Percentiles rank a stretch among this genome's conserved stretches.
Evolutionary conservation across 2,329 filamentous ascomycete genomes (phyloP).

Genomic region (Fusarium chuoi): DNA sequence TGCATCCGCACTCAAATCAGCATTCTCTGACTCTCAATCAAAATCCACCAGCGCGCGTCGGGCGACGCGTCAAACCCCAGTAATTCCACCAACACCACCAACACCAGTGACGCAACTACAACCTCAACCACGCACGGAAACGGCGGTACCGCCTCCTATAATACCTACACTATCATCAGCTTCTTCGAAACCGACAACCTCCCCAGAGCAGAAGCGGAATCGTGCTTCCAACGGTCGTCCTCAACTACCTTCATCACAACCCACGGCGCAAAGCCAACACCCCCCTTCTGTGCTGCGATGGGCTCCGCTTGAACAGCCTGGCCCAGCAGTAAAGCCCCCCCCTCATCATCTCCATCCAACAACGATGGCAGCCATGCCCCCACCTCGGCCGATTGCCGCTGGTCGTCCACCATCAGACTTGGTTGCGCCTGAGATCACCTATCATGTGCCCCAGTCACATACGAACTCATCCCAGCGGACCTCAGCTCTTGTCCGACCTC

Average conservation of each 20-base stretch:
- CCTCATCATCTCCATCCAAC: background rate
- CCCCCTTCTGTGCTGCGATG: conserved; percentile 39
- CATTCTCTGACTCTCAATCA: conserved; percentile 19
- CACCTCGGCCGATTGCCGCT: conserved; percentile 16
- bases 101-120: conserved; percentile 33
- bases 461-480: conserved; percentile 35
- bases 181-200: background rate
- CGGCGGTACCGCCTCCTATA: conserved; percentile 25
- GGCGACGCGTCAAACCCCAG: conserved; percentile 54
- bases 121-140: conserved; percentile 33
- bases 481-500: conserved; percentile 49
- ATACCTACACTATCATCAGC: conserved; percentile 28
- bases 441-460: conserved; percentile 52
- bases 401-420: conserved; percentile 48
- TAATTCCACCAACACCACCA: conserved; percentile 46
- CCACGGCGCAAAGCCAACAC: conserved; percentile 13
- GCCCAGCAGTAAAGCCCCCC: conserved; percentile 22
- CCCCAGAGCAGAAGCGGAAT: conserved; percentile 36
- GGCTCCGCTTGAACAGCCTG: conserved; percentile 40
- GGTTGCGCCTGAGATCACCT: conserved; percentile 55
- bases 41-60: conserved; percentile 48
- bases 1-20: conserved; percentile 1
- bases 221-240: conserved; percentile 24
- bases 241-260: conserved; percentile 15
- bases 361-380: conserved; percentile 40